Percentiles rank a stretch among this genome's conserved stretches.
Conservation (phyloP, 495 filamentous ascomycete genomes). For the Trichoderma erinaceum region DNA sequence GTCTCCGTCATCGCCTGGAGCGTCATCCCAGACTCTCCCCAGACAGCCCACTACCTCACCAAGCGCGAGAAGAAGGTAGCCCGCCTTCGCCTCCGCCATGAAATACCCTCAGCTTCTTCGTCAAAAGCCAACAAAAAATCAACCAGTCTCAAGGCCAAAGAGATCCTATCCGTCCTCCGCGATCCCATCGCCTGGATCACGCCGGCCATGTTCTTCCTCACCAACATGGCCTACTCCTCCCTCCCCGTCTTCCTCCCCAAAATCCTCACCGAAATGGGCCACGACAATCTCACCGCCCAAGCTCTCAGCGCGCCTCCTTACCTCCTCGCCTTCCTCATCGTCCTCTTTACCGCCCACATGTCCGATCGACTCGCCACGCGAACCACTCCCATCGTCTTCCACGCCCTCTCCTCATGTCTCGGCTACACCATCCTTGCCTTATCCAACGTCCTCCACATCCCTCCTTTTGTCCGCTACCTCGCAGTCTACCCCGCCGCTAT, state of each 20-base stretch:
- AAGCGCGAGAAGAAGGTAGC: constrained; percentile 70
- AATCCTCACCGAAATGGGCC: constrained; percentile 73
- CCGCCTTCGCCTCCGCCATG: constrained; percentile 47
- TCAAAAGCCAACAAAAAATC: constrained; percentile 42
- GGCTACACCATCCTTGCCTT: constrained; percentile 58
- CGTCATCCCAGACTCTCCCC: constrained; percentile 67
- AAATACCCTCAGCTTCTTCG: constrained; percentile 18
- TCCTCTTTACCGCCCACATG: constrained; percentile 61
- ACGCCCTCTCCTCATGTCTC: constrained; percentile 52
- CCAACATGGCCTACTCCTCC: constrained; percentile 66
- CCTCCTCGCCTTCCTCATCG: constrained; percentile 64
- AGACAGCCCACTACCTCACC: constrained; percentile 62
- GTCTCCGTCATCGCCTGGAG: constrained; percentile 64
- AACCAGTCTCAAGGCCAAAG: constrained; percentile 44
- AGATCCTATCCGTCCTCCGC: constrained; percentile 33
- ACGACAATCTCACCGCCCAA: constrained; percentile 62
- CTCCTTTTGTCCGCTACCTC: constrained; percentile 49
- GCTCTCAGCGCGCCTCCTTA: constrained; percentile 76
- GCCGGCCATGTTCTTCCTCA: constrained; percentile 52
- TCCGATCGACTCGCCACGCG: constrained; percentile 63
- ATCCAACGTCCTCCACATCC: constrained; percentile 20
- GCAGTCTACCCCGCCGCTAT: constrained; percentile 64
- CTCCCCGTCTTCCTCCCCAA: constrained; percentile 82
- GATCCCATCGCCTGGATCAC: constrained; percentile 66
- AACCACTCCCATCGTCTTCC: constrained; percentile 53